Evolutionary conservation across 108 stramenopile species (phyloP).

Genomic region (Conticribra guillardii): DNA sequence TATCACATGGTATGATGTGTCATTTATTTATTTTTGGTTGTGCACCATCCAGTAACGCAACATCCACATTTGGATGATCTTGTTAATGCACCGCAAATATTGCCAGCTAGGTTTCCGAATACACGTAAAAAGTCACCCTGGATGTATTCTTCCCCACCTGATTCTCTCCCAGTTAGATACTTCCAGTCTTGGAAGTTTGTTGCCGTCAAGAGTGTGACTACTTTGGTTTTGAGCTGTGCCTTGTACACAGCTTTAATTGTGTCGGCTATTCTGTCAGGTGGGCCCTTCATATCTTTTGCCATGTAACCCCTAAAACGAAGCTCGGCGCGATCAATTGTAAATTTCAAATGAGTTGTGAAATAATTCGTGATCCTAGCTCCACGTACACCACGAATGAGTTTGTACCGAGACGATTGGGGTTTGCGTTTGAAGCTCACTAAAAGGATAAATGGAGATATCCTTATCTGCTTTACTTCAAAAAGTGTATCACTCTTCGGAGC

Average conservation of each 20-base stretch:
- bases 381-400: conserved; percentile 48
- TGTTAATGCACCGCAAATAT: conserved; percentile 57
- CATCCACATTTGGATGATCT: no score
- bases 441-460: conserved; percentile 78
- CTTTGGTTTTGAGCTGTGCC: conserved; percentile 61
- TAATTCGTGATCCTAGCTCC: conserved; percentile 82
- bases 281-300: conserved; percentile 73
- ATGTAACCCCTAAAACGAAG: conserved; percentile 79
- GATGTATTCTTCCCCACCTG: conserved; percentile 63
- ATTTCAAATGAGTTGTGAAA: conserved; percentile 77
- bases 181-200: conserved; percentile 76
- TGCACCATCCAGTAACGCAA: no score
- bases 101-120: conserved; percentile 67
- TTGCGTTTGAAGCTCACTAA: conserved; percentile 81
- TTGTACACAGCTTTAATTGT: conserved; percentile 66
- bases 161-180: conserved; percentile 58
- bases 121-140: conserved; percentile 77
- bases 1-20: no score
- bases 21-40: no score
- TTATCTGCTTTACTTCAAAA: conserved; percentile 66
- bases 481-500: conserved; percentile 74
- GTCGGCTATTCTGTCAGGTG: conserved; percentile 81
- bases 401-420: conserved; percentile 70
- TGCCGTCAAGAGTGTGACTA: conserved; percentile 57
- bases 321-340: conserved; percentile 70